Percentiles rank a stretch among this genome's conserved stretches.
Conservation (phyloP, 352 stramenopile genomes). For the Pythium aristosporum region DNA sequence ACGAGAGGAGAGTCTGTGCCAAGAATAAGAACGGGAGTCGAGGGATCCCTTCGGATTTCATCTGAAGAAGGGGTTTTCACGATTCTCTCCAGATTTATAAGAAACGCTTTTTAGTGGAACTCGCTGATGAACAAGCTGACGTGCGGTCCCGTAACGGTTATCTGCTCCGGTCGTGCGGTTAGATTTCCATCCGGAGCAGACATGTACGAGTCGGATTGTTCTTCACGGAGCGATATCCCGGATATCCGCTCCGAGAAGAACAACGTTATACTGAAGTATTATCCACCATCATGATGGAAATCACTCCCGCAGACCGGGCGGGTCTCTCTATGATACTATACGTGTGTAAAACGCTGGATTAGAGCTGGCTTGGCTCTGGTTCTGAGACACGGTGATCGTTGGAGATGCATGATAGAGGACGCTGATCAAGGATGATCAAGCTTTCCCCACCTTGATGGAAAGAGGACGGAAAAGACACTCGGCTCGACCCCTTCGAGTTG, state of each 20-base stretch:
- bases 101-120: background rate
- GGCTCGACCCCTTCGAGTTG: no score
- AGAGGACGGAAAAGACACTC: background rate
- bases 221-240: no score
- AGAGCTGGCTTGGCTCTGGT: background rate
- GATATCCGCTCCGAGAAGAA: no score
- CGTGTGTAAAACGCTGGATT: background rate
- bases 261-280: no score
- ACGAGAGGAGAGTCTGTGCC: conserved; percentile 27
- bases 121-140: no score
- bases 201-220: no score
- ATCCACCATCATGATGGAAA: no score
- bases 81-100: conserved; percentile 44
- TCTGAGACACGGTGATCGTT: conserved; percentile 7
- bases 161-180: no score
- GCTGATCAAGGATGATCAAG: no score
- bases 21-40: conserved; percentile 45
- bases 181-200: no score
- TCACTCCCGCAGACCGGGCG: no score
- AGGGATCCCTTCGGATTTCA: conserved; percentile 52
- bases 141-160: no score
- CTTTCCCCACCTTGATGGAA: background rate
- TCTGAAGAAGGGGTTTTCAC: conserved; percentile 61
- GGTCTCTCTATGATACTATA: background rate
- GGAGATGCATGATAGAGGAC: background rate